Evolutionary conservation across 805 yeast species (phyloP).

Genomic region (Nakazawaea ishiwadae): DNA sequence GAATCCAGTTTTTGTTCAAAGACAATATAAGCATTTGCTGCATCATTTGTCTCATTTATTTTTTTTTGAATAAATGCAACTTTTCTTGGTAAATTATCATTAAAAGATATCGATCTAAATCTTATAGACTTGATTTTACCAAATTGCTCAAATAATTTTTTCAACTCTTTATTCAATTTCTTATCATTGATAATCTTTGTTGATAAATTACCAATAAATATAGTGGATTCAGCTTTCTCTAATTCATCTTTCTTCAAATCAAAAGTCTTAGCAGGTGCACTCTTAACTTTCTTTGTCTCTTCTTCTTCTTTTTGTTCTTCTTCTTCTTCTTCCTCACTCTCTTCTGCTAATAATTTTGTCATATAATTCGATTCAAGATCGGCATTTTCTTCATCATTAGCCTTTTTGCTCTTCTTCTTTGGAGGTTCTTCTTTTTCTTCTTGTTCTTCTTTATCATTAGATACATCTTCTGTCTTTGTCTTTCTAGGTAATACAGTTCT

Average conservation of each 20-base stretch:
- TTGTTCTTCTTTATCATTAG: conserved; percentile 22
- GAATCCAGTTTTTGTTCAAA: conserved; percentile 52
- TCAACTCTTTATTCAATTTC: conserved; percentile 55
- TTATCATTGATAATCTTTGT: conserved; percentile 61
- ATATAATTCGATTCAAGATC: conserved; percentile 54
- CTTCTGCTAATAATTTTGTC: conserved; percentile 41
- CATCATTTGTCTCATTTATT: conserved; percentile 70
- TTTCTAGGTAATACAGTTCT: conserved; percentile 19
- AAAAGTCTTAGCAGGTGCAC: conserved; percentile 39
- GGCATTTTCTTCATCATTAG: conserved; percentile 30
- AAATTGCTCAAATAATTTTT: conserved; percentile 47
- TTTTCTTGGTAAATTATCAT: conserved; percentile 84
- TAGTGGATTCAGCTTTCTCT: conserved; percentile 76
- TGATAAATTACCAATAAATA: conserved; percentile 85
- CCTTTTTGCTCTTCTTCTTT: conserved; percentile 16
- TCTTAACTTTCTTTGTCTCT: conserved; percentile 15
- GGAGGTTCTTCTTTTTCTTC: conserved; percentile 14
- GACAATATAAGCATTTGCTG: conserved; percentile 87
- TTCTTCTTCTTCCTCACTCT: conserved; percentile 19
- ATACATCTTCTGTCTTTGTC: conserved; percentile 20
- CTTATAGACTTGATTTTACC: conserved; percentile 72
- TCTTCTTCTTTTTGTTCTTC: conserved; percentile 20
- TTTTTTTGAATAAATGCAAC: conserved; percentile 82
- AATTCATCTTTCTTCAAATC: conserved; percentile 69
- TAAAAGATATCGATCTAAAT: conserved; percentile 88